phyloP scores from a whole-genome alignment of 257 asterid genomes.

The Plantago ovata region DNA sequence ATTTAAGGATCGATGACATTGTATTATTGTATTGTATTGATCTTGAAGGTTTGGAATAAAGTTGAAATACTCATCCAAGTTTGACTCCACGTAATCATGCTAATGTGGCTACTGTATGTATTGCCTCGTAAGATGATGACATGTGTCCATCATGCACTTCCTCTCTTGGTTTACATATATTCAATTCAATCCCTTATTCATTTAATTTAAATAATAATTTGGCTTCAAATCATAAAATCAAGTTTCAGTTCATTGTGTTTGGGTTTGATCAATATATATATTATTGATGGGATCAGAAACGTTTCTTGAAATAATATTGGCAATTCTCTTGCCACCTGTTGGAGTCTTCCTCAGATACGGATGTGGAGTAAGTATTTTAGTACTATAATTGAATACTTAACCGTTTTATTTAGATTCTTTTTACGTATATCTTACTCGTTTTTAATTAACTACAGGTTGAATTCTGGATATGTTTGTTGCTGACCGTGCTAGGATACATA shows the following conservation, averaged over 20 bases:
- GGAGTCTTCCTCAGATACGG: conserved; percentile 96
- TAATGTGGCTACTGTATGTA: no score
- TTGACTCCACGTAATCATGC: no score
- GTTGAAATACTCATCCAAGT: no score
- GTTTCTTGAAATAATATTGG: conserved; percentile 72
- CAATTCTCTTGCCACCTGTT: conserved; percentile 78
- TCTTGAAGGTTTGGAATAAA: no score
- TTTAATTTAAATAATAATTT: not conserved
- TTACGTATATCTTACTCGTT: not conserved
- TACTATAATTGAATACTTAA: not conserved
- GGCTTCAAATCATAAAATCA: not conserved
- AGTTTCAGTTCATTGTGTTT: not conserved
- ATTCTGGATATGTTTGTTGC: conserved; percentile 80
- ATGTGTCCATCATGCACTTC: no score
- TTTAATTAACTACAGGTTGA: conserved; percentile 45
- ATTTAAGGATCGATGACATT: no score
- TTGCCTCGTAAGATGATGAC: no score
- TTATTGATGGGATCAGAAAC: conserved; percentile 73
- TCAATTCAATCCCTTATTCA: no score
- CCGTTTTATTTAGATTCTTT: not conserved
- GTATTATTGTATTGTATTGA: no score
- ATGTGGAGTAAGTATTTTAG: conserved; percentile 54
- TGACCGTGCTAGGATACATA: conserved; percentile 74
- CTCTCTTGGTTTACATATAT: no score
- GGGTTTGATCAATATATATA: not conserved